Conservation (phyloP, 2,329 filamentous ascomycete species). For the Cordyceps cicadae region DNA sequence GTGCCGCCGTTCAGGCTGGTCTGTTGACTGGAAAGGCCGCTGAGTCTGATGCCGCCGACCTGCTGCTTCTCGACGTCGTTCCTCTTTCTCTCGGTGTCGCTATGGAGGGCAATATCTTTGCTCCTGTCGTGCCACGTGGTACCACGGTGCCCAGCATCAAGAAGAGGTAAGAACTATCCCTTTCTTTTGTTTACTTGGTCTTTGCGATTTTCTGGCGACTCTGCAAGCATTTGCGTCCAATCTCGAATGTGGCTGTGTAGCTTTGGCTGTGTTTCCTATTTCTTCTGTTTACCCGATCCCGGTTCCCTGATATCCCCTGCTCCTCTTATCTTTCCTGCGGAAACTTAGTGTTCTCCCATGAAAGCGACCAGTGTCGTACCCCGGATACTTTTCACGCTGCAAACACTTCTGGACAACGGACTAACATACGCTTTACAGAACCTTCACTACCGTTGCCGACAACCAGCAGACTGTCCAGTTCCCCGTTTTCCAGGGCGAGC, state of each 20-base stretch:
- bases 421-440: constrained; percentile 26
- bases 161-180: constrained; percentile 43
- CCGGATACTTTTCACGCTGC: background rate
- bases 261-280: background rate
- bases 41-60: constrained; percentile 86
- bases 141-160: constrained; percentile 71
- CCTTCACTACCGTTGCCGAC: constrained; percentile 80
- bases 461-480: constrained; percentile 80
- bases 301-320: too few species aligned
- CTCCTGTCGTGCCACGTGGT: constrained; percentile 78
- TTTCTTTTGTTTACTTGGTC: background rate
- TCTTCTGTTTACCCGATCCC: too few species aligned
- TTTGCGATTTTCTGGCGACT: background rate
- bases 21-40: constrained; percentile 98
- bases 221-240: too few species aligned
- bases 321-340: background rate
- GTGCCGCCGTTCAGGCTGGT: constrained; percentile 94
- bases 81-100: constrained; percentile 96
- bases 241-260: background rate
- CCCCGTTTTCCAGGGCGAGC: constrained; percentile 78
- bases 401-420: background rate
- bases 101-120: constrained; percentile 99
- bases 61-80: constrained; percentile 91
- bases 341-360: too few species aligned
- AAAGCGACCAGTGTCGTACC: too few species aligned